Evolutionary conservation across 1,284 basidiomycete genomes (phyloP).

Genomic region (Ceratobasidium sp.): DNA sequence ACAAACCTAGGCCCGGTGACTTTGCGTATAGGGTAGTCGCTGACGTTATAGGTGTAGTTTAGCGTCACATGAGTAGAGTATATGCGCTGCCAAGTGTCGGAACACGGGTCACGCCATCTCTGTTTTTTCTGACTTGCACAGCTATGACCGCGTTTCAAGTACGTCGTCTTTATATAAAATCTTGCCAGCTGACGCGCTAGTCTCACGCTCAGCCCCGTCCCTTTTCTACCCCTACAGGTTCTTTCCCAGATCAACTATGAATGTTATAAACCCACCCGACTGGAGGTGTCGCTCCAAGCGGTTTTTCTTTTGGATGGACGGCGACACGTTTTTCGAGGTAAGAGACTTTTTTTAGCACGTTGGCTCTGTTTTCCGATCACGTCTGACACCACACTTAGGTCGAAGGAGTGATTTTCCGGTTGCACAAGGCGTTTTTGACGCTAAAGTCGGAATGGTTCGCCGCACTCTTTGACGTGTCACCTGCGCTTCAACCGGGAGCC

Average conservation of each 20-base stretch:
- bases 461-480: constrained; percentile 32
- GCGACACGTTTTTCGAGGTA: constrained; percentile 45
- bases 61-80: constrained; percentile 28
- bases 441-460: constrained; percentile 44
- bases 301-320: constrained; percentile 46
- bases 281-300: constrained; percentile 34
- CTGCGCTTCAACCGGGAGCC: constrained; percentile 4
- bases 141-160: constrained; percentile 15
- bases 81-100: constrained; percentile 40
- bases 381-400: constrained; percentile 9
- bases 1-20: constrained; percentile 22
- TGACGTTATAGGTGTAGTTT: constrained; percentile 24
- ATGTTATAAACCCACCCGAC: constrained; percentile 26
- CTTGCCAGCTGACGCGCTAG: neutral
- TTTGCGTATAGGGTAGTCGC: neutral
- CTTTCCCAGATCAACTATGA: constrained; percentile 32
- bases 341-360: neutral
- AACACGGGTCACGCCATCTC: constrained; percentile 42
- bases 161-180: constrained; percentile 22
- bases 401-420: constrained; percentile 38
- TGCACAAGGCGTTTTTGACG: constrained; percentile 41
- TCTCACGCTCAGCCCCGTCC: constrained; percentile 11
- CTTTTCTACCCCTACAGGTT: constrained; percentile 13
- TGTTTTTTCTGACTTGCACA: constrained; percentile 11
- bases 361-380: neutral